Percentiles rank a stretch among this genome's conserved stretches.
phyloP scores from a whole-genome alignment of 1,284 basidiomycete species.

The Microbotryum violaceum region DNA sequence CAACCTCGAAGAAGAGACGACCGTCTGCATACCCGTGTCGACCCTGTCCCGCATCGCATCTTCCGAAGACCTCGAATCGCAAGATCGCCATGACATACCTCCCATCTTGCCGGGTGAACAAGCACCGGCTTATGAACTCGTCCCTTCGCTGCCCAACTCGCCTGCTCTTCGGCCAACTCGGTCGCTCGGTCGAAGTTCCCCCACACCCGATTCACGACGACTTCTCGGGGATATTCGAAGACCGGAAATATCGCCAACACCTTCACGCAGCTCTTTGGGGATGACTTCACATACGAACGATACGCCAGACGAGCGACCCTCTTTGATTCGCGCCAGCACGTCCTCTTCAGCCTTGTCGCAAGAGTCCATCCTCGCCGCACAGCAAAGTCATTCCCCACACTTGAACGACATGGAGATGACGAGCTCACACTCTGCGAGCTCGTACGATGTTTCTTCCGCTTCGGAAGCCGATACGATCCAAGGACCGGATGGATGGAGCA shows the following conservation, averaged over 20 bases:
- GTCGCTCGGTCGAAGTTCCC: background rate
- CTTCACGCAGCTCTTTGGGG: slow-evolving; percentile 17
- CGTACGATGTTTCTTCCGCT: slow-evolving; percentile 3
- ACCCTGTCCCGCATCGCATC: slow-evolving; percentile 19
- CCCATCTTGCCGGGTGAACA: slow-evolving; percentile 23
- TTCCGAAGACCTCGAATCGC: slow-evolving; percentile 9
- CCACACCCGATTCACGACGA: background rate
- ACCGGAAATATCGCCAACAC: slow-evolving; percentile 12
- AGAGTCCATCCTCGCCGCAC: slow-evolving; percentile 8
- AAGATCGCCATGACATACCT: background rate
- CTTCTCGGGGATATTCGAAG: background rate
- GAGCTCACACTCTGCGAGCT: slow-evolving; percentile 34
- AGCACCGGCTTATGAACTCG: slow-evolving; percentile 27
- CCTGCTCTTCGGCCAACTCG: slow-evolving; percentile 8
- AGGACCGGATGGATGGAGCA: slow-evolving; percentile 12
- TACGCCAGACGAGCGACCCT: background rate
- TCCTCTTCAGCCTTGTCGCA: slow-evolving; percentile 15
- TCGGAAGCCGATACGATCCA: slow-evolving; percentile 9
- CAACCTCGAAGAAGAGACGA: slow-evolving; percentile 2
- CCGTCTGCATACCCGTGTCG: background rate
- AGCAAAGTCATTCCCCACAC: background rate
- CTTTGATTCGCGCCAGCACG: slow-evolving; percentile 10
- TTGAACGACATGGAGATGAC: background rate
- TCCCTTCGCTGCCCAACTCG: slow-evolving; percentile 7
- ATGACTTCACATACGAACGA: background rate